phyloP scores from a whole-genome alignment of 176 grass and related monocot species.

The Aegilops tauschii region DNA sequence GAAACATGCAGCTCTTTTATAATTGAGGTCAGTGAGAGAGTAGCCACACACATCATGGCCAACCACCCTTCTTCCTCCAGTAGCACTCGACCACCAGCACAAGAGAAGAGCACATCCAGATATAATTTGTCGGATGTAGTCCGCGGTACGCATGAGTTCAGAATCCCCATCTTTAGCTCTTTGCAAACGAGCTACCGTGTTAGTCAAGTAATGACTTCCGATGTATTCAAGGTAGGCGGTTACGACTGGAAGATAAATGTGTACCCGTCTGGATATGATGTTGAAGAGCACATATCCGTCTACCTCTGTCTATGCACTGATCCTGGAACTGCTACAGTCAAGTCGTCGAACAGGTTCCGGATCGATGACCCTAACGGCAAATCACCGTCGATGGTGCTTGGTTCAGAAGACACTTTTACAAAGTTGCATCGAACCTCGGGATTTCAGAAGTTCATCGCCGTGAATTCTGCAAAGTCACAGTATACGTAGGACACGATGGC shows the following conservation, averaged over 20 bases:
- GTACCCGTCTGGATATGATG: background rate
- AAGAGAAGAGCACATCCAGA: background rate
- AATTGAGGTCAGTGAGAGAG: background rate
- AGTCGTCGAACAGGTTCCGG: background rate
- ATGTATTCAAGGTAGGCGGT: background rate
- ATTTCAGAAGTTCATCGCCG: background rate
- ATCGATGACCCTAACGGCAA: background rate
- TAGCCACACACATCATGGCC: background rate
- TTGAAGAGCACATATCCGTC: background rate
- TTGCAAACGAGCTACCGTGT: background rate
- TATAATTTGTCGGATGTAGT: background rate
- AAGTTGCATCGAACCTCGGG: background rate
- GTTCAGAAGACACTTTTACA: background rate
- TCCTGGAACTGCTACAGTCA: background rate
- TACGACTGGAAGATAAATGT: background rate
- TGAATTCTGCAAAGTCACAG: background rate
- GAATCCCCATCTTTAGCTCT: background rate
- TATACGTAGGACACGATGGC: background rate
- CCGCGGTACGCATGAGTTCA: background rate
- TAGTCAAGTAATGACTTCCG: background rate
- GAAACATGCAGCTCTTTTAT: background rate
- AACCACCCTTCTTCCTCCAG: background rate
- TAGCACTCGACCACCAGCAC: background rate
- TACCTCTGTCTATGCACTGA: background rate
- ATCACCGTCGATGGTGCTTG: too few species aligned